A percentile compares a stretch with the other conserved stretches of the same genome.
Evolutionary conservation across 495 filamentous ascomycete genomes (phyloP).

Genomic region (Aspergillus indologenus): DNA sequence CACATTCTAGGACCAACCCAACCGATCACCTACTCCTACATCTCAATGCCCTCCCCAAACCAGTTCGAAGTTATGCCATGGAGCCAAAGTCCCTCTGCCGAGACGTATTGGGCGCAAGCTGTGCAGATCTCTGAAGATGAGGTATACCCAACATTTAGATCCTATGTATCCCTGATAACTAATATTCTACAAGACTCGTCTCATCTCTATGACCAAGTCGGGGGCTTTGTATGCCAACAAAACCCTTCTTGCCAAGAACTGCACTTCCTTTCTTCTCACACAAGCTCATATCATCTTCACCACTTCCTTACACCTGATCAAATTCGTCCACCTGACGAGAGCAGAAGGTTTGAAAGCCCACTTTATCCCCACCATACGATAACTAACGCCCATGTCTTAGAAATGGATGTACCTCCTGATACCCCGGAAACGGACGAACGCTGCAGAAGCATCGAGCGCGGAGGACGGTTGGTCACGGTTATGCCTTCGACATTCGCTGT

Average conservation of each 20-base stretch:
- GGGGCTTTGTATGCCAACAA: constrained; percentile 79
- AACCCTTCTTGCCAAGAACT: constrained; percentile 69
- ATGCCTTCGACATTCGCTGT: constrained; percentile 83
- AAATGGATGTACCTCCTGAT: constrained; percentile 78
- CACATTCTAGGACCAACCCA: constrained; percentile 26
- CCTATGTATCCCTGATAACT: constrained; percentile 16
- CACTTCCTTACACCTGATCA: constrained; percentile 84
- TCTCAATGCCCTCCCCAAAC: constrained; percentile 19
- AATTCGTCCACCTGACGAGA: constrained; percentile 79
- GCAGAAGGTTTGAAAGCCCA: constrained; percentile 54
- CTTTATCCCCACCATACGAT: not conserved
- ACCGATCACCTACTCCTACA: constrained; percentile 31
- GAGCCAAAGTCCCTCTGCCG: constrained; percentile 32
- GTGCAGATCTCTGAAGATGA: constrained; percentile 40
- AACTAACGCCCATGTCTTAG: constrained; percentile 36
- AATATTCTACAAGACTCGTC: constrained; percentile 29
- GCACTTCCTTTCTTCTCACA: constrained; percentile 85
- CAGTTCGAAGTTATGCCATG: constrained; percentile 25
- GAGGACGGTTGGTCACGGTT: constrained; percentile 78
- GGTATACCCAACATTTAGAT: constrained; percentile 20
- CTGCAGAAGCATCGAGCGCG: constrained; percentile 88
- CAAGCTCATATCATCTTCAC: constrained; percentile 84
- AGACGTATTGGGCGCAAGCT: constrained; percentile 41
- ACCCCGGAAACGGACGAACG: constrained; percentile 89
- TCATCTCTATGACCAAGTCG: constrained; percentile 58